phyloP scores from a whole-genome alignment of 352 stramenopile species.

The Globisporangium takayamanum region DNA sequence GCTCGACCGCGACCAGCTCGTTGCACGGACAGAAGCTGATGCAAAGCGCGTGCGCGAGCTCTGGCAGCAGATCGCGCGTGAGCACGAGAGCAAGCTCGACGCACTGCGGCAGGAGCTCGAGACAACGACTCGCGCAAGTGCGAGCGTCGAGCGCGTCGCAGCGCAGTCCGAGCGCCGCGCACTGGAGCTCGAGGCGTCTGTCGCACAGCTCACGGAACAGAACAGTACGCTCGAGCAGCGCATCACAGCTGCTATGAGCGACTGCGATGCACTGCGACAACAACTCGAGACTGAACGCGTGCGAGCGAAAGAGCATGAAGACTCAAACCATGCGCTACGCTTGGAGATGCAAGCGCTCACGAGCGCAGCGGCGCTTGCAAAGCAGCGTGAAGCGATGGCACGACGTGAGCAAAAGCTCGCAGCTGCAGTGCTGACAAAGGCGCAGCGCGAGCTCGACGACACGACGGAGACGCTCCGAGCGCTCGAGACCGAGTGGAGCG shows the following conservation, averaged over 20 bases:
- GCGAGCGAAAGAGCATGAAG: slow-evolving; percentile 25
- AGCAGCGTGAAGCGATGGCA: slow-evolving; percentile 40
- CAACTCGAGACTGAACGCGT: slow-evolving; percentile 31
- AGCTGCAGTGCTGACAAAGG: slow-evolving; percentile 20
- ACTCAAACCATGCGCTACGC: slow-evolving; percentile 24
- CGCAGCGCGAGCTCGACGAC: slow-evolving; percentile 28
- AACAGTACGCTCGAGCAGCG: slow-evolving; percentile 37
- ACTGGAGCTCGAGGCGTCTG: slow-evolving; percentile 25
- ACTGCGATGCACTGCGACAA: slow-evolving; percentile 14
- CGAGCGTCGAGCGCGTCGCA: slow-evolving; percentile 17
- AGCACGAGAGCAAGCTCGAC: slow-evolving; percentile 57
- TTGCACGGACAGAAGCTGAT: slow-evolving; percentile 65
- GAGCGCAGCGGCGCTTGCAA: slow-evolving; percentile 31
- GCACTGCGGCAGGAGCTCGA: slow-evolving; percentile 36
- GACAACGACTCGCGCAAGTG: slow-evolving; percentile 19
- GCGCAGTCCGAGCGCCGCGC: slow-evolving; percentile 23
- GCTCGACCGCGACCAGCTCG: slow-evolving; percentile 47
- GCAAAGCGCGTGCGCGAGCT: slow-evolving; percentile 66
- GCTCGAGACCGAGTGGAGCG: slow-evolving; percentile 58
- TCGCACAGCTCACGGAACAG: slow-evolving; percentile 28
- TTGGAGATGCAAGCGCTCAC: slow-evolving; percentile 39
- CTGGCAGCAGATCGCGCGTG: slow-evolving; percentile 67
- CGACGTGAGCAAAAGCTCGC: slow-evolving; percentile 43
- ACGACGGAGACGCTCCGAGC: slow-evolving; percentile 41
- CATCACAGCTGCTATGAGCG: slow-evolving; percentile 21